Percentiles rank a stretch among this genome's conserved stretches.
These are phyloP conservation scores for Xylariomycetidae sp. DNA, from an alignment of 2,329 filamentous ascomycete species.

Conservation along the genomic window DNA sequence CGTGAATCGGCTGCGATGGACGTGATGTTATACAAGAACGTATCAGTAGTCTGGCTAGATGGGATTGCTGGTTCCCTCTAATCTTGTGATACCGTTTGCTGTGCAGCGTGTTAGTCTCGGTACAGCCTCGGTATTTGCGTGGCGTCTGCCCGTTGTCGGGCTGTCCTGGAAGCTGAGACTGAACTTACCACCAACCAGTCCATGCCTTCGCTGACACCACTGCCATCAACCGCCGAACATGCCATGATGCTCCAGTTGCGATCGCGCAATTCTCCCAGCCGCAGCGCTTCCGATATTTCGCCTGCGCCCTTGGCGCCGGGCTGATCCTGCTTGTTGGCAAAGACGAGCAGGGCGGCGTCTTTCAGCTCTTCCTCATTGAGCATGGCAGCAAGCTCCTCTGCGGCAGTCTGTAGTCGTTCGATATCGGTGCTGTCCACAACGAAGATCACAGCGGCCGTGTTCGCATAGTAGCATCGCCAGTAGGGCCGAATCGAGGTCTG, in stretches of 20 bases:
- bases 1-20: no score
- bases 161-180: no score
- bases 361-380: constrained; percentile 93
- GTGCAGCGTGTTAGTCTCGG: no score
- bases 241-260: constrained; percentile 99
- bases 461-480: constrained; percentile 99
- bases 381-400: constrained; percentile 91
- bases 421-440: constrained; percentile 98
- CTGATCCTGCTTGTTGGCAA: constrained; percentile 99
- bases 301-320: constrained; percentile 93
- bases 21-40: no score
- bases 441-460: constrained; percentile 97
- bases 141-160: no score
- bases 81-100: no score
- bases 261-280: constrained; percentile 84
- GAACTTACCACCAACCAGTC: constrained; percentile 89
- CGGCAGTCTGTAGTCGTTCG: constrained; percentile 84
- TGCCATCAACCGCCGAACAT: constrained; percentile 91
- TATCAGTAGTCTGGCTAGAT: no score
- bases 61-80: no score
- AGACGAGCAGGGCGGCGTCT: constrained; percentile 87
- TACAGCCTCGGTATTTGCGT: no score
- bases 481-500: constrained; percentile 99
- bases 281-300: constrained; percentile 91
- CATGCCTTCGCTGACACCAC: constrained; percentile 95